Conservation (phyloP, 768 basidiomycete species). For the Boletellus ananiceps region DNA sequence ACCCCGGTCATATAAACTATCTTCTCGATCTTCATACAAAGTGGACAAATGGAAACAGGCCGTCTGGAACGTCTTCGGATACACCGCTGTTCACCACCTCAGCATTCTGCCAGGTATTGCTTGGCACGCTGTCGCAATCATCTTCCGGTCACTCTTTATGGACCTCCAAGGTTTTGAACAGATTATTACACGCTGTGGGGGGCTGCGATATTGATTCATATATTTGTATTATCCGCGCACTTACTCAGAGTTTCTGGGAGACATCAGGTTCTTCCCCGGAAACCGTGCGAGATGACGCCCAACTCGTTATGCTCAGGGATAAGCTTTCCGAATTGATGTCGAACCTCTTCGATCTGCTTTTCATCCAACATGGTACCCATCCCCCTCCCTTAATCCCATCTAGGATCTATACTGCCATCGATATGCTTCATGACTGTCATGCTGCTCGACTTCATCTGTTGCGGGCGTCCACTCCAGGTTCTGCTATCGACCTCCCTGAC, state of each 20-base stretch:
- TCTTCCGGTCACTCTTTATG: constrained; percentile 37
- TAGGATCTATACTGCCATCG: constrained; percentile 13
- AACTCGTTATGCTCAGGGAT: constrained; percentile 8
- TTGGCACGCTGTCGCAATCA: constrained; percentile 14
- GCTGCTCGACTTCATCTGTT: constrained; percentile 16
- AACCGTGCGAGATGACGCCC: background rate
- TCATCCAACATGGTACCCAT: constrained; percentile 1
- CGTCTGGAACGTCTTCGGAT: background rate
- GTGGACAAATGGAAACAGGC: constrained; percentile 31
- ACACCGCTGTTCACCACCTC: constrained; percentile 24
- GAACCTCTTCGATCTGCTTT: constrained; percentile 22
- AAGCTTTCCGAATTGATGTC: constrained; percentile 22
- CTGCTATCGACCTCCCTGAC: constrained; percentile 21
- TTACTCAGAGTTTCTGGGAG: constrained; percentile 23
- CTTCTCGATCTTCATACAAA: constrained; percentile 41
- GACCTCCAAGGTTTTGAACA: constrained; percentile 40
- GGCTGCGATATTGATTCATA: constrained; percentile 31
- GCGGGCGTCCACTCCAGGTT: constrained; percentile 5
- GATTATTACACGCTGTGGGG: constrained; percentile 32
- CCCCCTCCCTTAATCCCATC: background rate
- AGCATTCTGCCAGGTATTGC: constrained; percentile 23
- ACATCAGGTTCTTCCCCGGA: background rate
- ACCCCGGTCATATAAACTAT: constrained; percentile 44
- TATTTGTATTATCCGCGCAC: constrained; percentile 26
- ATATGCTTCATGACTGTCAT: constrained; percentile 26